Conservation (phyloP, 441 rosid species). For the Macaranga tanarius region DNA sequence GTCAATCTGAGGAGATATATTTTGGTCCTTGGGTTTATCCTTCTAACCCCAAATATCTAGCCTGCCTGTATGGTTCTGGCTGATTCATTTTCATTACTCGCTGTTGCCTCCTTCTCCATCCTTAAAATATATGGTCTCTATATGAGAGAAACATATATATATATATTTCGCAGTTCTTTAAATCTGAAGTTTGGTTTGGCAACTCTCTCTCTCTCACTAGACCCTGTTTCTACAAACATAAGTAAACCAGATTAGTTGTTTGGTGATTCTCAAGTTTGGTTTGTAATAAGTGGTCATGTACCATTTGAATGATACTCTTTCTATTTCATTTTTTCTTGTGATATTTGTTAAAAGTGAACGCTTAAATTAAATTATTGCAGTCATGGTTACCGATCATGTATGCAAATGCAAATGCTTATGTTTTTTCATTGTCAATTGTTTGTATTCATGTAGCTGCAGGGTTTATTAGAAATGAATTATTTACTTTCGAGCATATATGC, state of each 20-base stretch:
- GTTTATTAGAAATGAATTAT: neutral
- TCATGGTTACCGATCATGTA: neutral
- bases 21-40: conserved; percentile 14
- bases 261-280: conserved; percentile 8
- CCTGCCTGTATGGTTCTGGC: conserved; percentile 4
- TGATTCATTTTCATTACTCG: neutral
- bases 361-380: neutral
- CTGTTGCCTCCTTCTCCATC: neutral
- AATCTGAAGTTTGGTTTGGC: neutral
- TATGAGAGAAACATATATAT: neutral
- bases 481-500: too few species aligned
- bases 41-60: neutral
- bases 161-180: neutral
- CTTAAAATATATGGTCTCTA: neutral
- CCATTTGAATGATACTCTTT: neutral
- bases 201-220: neutral
- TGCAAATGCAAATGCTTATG: neutral
- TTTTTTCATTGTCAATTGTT: neutral
- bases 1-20: conserved; percentile 21
- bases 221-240: neutral
- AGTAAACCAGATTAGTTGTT: neutral
- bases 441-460: neutral
- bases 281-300: conserved; percentile 14
- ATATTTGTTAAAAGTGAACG: neutral
- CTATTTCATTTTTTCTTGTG: neutral